These are phyloP conservation scores for Salix exigua DNA, from an alignment of 345 rosid species.

Conservation along the genomic window DNA sequence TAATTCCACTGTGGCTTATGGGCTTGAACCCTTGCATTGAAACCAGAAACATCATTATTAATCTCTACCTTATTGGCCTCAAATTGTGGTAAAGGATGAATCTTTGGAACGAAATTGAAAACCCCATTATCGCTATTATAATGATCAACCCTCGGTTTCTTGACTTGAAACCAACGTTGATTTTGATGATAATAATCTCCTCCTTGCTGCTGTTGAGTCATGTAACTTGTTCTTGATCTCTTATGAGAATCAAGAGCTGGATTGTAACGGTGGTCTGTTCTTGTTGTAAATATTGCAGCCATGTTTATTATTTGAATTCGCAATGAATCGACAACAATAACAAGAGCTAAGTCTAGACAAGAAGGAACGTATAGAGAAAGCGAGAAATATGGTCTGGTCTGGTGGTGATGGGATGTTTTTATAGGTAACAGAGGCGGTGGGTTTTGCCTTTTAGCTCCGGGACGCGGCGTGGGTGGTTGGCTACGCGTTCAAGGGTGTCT, in stretches of 20 bases:
- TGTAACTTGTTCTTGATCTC: background rate
- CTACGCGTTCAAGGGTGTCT: too few relatives aligned
- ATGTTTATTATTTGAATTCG: background rate
- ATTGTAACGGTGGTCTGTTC: background rate
- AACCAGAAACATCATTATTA: background rate
- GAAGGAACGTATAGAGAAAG: background rate
- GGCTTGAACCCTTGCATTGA: background rate
- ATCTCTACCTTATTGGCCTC: background rate
- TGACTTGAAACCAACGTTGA: background rate
- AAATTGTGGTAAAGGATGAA: background rate
- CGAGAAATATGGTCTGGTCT: background rate
- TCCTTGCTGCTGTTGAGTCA: background rate
- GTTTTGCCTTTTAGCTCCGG: background rate
- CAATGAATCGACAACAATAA: background rate
- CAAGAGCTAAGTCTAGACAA: background rate
- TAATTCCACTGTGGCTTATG: background rate
- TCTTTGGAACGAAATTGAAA: background rate
- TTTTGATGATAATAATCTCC: background rate
- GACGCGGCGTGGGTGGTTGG: background rate
- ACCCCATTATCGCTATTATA: background rate
- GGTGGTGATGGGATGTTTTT: background rate
- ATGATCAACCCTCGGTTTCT: background rate
- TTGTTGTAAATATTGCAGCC: background rate
- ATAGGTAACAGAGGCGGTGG: background rate
- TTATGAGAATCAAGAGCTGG: background rate